Evolutionary conservation across 352 stramenopile species (phyloP).

Genomic region (Pythium dissimile): DNA sequence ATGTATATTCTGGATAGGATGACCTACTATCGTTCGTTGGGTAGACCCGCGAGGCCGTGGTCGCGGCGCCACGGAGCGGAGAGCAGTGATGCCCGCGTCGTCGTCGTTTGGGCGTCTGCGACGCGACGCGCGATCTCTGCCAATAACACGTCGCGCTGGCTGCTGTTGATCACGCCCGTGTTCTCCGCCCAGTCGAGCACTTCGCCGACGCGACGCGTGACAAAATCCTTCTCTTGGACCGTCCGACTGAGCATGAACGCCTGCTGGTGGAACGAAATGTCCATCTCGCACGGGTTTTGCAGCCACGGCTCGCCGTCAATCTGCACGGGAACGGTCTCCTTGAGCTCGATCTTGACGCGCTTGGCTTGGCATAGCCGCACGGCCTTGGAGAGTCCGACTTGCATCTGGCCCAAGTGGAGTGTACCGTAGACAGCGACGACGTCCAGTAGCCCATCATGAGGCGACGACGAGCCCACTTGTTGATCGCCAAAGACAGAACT

Average conservation of each 20-base stretch:
- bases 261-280: slow-evolving; percentile 81
- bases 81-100: slow-evolving; percentile 6
- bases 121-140: slow-evolving; percentile 70
- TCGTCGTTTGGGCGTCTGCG: slow-evolving; percentile 27
- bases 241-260: slow-evolving; percentile 83
- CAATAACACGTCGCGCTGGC: slow-evolving; percentile 68
- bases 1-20: neutral
- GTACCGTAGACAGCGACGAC: slow-evolving; percentile 92
- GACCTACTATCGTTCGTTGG: slow-evolving; percentile 13
- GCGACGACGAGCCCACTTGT: slow-evolving; percentile 52
- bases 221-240: slow-evolving; percentile 69
- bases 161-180: slow-evolving; percentile 62
- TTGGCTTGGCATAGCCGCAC: slow-evolving; percentile 76
- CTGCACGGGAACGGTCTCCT: slow-evolving; percentile 81
- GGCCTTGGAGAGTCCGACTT: slow-evolving; percentile 81
- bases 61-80: slow-evolving; percentile 1
- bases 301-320: slow-evolving; percentile 95
- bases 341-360: slow-evolving; percentile 48
- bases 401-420: slow-evolving; percentile 93
- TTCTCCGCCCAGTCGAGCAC: slow-evolving; percentile 83
- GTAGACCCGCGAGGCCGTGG: slow-evolving; percentile 1
- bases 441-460: slow-evolving; percentile 91
- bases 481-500: slow-evolving; percentile 16
- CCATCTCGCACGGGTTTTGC: slow-evolving; percentile 78
- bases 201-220: slow-evolving; percentile 76